Base-by-base conservation (phyloP, 2,329 filamentous ascomycete species). In the Fusarium buharicum region DNA sequence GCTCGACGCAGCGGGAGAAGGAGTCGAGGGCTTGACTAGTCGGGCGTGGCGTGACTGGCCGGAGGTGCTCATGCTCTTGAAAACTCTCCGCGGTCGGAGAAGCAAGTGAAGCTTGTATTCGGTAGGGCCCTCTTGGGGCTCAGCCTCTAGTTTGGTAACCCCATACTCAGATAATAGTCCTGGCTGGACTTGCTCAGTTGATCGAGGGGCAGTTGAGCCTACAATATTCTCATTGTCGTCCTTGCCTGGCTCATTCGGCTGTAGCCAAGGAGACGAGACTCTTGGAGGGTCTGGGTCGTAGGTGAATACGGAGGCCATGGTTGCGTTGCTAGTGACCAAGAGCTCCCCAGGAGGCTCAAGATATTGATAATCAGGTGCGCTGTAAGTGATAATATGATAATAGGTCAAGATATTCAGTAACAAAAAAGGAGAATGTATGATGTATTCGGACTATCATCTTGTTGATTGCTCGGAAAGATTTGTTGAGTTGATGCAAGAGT, bases 41-140 rank as follows among this genome's bases (percentile, higher is more conserved):
- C 51, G 50, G 18, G 49, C 54, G 31, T 64, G 54, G n/a, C 63
- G 51, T 6, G 53, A 51, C 37, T 63, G 55, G 16, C 54, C 47
- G 6, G 58, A 60, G 10, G 92, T 96, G 65, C 87, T 93, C 73
- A 89, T 89, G 28, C 83, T 85, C 31, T 82, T 83, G 74, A 93
- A 96, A 7, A 85, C 86, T 59, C 92, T 85, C 55, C 94, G 85
- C 14, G 90, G 88, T 31, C 93, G 87, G 47, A 97, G 79, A 7
- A 98, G 83, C 6, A 99, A 81, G 77, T 98, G 95, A 38, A 99
- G 79, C 76, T 99, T 99, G 78, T 99, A 99, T 77, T 99, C 95
- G 1, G 92, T 96, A 16, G 95, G 93, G 0, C 95, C 95, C 62
- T 96, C 90, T 73, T 98, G 93, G 6, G 94, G 94, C 75, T 99